Evolutionary conservation across 208 protist species (phyloP).

Genomic region (Balamuthia mandrillaris): DNA sequence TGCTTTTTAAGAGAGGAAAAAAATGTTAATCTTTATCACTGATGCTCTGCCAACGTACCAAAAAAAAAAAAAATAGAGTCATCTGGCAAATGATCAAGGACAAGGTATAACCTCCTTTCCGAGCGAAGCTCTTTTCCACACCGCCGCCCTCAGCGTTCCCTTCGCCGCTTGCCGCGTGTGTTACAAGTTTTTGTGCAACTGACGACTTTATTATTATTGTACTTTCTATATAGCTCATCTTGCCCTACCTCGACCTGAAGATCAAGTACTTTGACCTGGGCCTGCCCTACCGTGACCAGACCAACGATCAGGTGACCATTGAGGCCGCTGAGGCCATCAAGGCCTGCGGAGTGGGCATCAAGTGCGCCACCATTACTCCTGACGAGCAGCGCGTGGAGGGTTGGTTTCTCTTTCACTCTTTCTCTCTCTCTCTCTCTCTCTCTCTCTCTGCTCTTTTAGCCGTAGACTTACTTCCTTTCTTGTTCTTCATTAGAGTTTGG

Average conservation of each 20-base stretch:
- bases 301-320: conserved; percentile 91
- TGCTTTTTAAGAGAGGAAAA: neutral
- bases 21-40: neutral
- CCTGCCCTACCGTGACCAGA: conserved; percentile 86
- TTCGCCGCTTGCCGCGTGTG: no score
- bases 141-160: no score
- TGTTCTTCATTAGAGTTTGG: conserved; percentile 92
- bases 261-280: conserved; percentile 95
- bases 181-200: neutral
- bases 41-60: neutral
- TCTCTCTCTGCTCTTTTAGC: no score
- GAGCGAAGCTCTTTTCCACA: no score
- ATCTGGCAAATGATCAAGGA: conserved; percentile 93
- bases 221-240: conserved; percentile 75
- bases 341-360: conserved; percentile 91
- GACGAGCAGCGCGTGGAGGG: conserved; percentile 91
- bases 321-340: conserved; percentile 90
- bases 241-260: conserved; percentile 90
- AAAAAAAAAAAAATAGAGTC: conserved; percentile 59
- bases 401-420: no score
- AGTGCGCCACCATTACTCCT: conserved; percentile 97
- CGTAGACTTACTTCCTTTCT: no score
- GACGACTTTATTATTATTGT: neutral
- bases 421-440: no score
- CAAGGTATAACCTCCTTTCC: no score